Percentiles rank a stretch among this genome's conserved stretches.
These are phyloP conservation scores for Dactylonectria macrodidyma DNA, from an alignment of 2,329 filamentous ascomycete genomes.

Conservation along the genomic window DNA sequence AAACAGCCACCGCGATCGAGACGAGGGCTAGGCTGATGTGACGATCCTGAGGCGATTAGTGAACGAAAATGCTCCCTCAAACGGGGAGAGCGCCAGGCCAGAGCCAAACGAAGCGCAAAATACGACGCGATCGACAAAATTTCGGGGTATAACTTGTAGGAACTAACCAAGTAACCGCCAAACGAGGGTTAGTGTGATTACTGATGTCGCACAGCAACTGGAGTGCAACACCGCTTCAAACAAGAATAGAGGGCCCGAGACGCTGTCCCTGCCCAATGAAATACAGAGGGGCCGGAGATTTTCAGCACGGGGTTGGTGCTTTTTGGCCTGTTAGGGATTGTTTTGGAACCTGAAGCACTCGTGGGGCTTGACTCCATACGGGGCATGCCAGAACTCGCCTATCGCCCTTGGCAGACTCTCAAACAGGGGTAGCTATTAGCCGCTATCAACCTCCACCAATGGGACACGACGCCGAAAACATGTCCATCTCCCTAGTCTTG, in stretches of 20 bases:
- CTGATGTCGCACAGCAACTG: neutral
- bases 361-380: slow-evolving; percentile 17
- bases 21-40: neutral
- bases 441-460: neutral
- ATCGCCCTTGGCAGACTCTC: neutral
- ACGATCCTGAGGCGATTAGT: slow-evolving; percentile 9
- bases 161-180: neutral
- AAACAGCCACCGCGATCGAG: neutral
- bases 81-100: neutral
- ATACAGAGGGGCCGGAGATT: neutral
- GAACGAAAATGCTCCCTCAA: slow-evolving; percentile 14
- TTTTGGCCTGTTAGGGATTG: slow-evolving; percentile 14
- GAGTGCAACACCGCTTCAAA: slow-evolving; percentile 7
- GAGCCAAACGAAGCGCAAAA: neutral
- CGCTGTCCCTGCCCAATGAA: neutral
- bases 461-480: neutral
- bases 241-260: neutral
- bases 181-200: slow-evolving; percentile 16
- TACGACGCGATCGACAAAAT: neutral
- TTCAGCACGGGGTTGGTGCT: neutral
- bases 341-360: slow-evolving; percentile 18
- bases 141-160: neutral
- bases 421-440: slow-evolving; percentile 17
- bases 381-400: neutral
- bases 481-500: too few relatives aligned